Evolutionary conservation across 2,329 filamentous ascomycete genomes (phyloP), one percentile per base, ranked within the genome.

Genomic region (Fusarium odoratissimum): DNA sequence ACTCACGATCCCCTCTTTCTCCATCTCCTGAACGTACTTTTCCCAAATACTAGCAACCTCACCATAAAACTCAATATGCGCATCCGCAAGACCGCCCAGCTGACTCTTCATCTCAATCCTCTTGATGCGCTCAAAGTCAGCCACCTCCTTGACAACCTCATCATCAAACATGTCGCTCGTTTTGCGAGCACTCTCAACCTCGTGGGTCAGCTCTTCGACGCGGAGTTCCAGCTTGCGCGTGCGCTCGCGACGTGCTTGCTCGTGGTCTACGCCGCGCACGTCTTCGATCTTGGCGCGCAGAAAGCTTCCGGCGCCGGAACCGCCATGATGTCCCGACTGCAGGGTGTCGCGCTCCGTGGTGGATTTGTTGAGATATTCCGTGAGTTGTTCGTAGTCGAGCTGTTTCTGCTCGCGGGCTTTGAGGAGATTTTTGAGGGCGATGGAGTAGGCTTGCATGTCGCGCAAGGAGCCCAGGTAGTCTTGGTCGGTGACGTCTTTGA

Each of bases 401-500:
- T 99, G 96, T 81, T 99, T 99, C 84, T 97, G 95, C 84, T 99
- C 96, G 40, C 96, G 92, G 3, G 94, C 94, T 82, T 97, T 97
- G 72, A 99, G 90, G 9, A 99, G 91, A 30, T 90, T 88, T 82
- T 97, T 97, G 51, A 98, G 86, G 0, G 95, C 92, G n/a, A 89
- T 85, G 73, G 95, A 95, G 83, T 98, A 99, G 31, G 95, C 92
- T 77, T 97, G 93, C 95, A 98, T 97, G 83, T 99, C 96, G 56
- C 95, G 91, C 59, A 99, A 87, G 61, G 92, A 95, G 74, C 94
- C 94, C 3, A 99, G 90, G 80, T 99, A 99, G 82, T 98, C 95
- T 78, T 97, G 95, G 80, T 99, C 96, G 1, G 95, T 98, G 77
- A 95, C 89, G 69, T 98, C 95, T 79, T 94, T 94, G 67, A 99